Evolutionary conservation across 1,139 yeast genomes (phyloP), one percentile per base, ranked within the genome.

Genomic region (Pichia sp.): DNA sequence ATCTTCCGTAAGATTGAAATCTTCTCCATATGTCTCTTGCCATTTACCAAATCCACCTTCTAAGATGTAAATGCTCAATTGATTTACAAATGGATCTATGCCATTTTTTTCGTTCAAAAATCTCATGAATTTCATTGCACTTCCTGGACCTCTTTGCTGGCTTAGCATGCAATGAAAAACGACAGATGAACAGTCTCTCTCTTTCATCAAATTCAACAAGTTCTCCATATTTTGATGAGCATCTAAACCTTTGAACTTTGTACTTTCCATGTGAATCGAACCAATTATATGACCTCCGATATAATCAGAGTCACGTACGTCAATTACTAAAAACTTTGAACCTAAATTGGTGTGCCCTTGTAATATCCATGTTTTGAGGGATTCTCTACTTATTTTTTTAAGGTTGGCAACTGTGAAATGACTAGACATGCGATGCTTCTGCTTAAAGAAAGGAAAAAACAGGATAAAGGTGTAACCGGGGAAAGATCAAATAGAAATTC

Each of bases 121-220:
- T 51, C 92, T 66, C 49, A 81, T 64, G 55, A 84, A 85, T 55
- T 71, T 71, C 60, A 81, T 67, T 0, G 97, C 88, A 3, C 95
- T 75, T 7, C 85, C 69, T 0, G 97, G 97, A 0, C 97, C 97
- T 41, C 97, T 69, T 48, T 81, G 94, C 63, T 90, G 97, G 3
- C 94, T 82, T 39, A 85, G 70, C 36, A 88, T 90, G 64, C 97
- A 92, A 61, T 90, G 96, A 66, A 92, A 90, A 1, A 92, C 83
- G 0, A 88, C 80, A 47, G 76, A 76, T 44, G 72, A 68, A 10
- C 68, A 62, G 5, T 62, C 59, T 8, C 64, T 58, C 1, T 63
- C 60, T n/a, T 64, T 59, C 4, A 78, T 57, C 27, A 64, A 53
- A 8, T 36, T 34, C 8, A 49, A 36, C 23, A 48, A 31, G 7